Conservation (phyloP, 257 asterid genomes). For the Solanum piurae region DNA sequence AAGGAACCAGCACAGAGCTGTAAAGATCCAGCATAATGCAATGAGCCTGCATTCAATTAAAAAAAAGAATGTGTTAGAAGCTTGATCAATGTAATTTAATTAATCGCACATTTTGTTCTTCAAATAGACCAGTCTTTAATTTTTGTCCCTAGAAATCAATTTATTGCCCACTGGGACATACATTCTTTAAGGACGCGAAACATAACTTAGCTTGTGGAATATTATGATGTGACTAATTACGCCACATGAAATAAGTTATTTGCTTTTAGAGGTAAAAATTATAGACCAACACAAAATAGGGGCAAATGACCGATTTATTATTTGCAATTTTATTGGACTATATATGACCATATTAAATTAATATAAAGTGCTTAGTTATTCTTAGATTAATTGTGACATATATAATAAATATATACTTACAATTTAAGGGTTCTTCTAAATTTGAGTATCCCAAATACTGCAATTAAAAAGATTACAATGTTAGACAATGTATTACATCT, state of each 20-base stretch:
- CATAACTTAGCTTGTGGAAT: not conserved
- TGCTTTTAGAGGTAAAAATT: not conserved
- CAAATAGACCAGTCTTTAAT: too few species aligned
- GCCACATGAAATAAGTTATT: too few species aligned
- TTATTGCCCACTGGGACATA: not conserved
- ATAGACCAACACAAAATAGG: too few species aligned
- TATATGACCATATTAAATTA: not conserved
- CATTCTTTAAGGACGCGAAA: too few species aligned
- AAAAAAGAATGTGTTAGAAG: not conserved
- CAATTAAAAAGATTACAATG: not conserved
- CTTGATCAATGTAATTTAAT: not conserved
- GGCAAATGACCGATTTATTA: not conserved
- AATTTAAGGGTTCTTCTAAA: conserved; percentile 8
- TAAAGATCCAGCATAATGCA: conserved; percentile 54
- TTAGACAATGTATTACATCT: not conserved
- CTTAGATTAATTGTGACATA: not conserved
- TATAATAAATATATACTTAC: conserved; percentile 16
- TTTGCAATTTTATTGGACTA: not conserved
- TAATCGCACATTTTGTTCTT: not conserved
- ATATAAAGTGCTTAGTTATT: not conserved
- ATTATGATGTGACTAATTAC: too few species aligned
- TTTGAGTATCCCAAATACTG: conserved; percentile 35
- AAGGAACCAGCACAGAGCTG: conserved; percentile 55
- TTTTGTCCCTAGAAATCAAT: too few species aligned
- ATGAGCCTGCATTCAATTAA: conserved; percentile 34